Evolutionary conservation across 2,329 filamentous ascomycete species (phyloP), one percentile per base, ranked within the genome.

Genomic region (Cladosporium colombiae): DNA sequence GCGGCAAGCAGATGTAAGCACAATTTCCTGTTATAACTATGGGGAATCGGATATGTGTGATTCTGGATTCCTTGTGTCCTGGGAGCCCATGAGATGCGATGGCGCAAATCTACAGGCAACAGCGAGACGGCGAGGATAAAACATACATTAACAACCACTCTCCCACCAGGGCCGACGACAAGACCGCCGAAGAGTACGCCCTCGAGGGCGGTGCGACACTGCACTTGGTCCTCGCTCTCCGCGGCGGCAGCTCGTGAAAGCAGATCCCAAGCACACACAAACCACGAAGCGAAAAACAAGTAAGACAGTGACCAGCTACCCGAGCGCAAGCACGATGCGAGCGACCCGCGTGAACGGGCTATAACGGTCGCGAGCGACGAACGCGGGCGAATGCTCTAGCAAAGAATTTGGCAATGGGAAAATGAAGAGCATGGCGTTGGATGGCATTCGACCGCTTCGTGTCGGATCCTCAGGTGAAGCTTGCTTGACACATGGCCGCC

Each of bases 1-100:
- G 94, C 63, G 95, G 95, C 75, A 99, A 99, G 84, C 95, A 99
- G 79, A 97, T 99, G 95, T 97, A 74, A 62, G 79, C 62, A 23
- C 8, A 3, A 46, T 46, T 13, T 21, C 3, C 18, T 10, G 23
- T 11, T 52, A 7, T n/a, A 13, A 29, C 13, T n/a, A 31, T 23
- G 13, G 3, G 37, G 37, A 44, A 3, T 3, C 7, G 18, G 37
- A 8, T n/a, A n/a, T 44, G 16, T 44, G 16, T 5, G 37, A n/a
- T 14, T 14, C 16, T 40, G 37, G 37, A 10, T 44, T n/a, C 18
- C 18, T 10, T 10, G 18, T n/a, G 6, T n/a, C 16, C 18, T n/a
- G 16, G 37, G 37, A 21, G 10, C 3, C 8, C n/a, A 13, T 21
- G 3, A 10, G 40, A 46, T 21, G 40, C 40, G 10, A 46, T 2